Base-by-base conservation (phyloP, 2,329 filamentous ascomycete species). In the Sclerotinia spermophila region DNA sequence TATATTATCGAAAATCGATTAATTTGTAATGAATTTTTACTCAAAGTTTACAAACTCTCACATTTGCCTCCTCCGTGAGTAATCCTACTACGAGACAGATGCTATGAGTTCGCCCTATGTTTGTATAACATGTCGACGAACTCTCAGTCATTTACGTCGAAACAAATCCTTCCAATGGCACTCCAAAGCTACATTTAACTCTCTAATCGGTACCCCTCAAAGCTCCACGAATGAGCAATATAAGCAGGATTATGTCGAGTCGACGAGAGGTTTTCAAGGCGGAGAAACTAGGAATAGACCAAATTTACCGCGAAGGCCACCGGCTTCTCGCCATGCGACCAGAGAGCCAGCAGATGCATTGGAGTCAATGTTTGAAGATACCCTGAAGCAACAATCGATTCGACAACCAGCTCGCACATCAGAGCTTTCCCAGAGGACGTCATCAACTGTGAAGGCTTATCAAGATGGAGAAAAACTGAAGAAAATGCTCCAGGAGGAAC, bases 361-460 rank as follows among this genome's bases (percentile, higher is more conserved):
- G 13, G 78, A 80, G 71, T 74, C 75, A 19, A 74, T 80, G 30
- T 80, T 80, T 58, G 76, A 78, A 65, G 68, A 78, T 27, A 75
- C 71, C 56, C 56, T 78, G 40, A 72, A 73, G 21, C 67, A 71
- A 33, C 72, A 64, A 53, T 42, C 68, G 5, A 44, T 65, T 55
- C 38, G 65, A 21, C 24, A 53, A 53, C 24, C 56, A 30, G 45
- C 58, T 62, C 58, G 45, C 51, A 38, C 69, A 17, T 38, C 64
- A 68, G 60, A 67, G 30, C 53, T 45, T n/a, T 56, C 68, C 38
- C 67, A 61, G 35, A 53, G 65, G 30, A 56, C 66, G 1, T 55
- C 68, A 17, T 62, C 72, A 2, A 71, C 74, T 24, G 64, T 78
- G 13, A 74, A 75, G 53, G 71, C 76, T 33, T 79, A 79, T 61